Base-by-base conservation (phyloP, 176 grass and related monocot genomes). In the Saccharum officinarum region DNA sequence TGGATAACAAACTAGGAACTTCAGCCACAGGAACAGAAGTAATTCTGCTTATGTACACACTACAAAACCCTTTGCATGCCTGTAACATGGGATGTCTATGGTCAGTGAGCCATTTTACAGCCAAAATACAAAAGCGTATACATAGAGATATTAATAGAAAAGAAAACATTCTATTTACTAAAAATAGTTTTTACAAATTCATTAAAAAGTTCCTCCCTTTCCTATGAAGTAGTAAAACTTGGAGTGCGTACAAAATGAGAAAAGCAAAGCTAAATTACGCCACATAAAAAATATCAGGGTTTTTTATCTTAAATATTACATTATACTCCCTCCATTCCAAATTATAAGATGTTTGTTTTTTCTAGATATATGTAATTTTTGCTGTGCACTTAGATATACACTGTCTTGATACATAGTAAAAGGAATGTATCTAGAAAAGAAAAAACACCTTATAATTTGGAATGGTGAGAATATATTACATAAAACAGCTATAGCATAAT, bases 31-130 rank as follows among this genome's bases (percentile, higher is more conserved):
- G 90, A 80, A 99, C 93, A 85, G 89, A 69, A 86, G 47, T 94
- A 65, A 89, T 89, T 86, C 84, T 94, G 50, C 81, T 92, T 76
- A 87, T 18, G 64, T 96, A 99, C 28, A 99, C 77, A 60, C 57
- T 92, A 86, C 91, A 96, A 91, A 99, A 99, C 78, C 97, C 97
- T 94, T 96, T 99, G 88, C 97, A 99, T 73, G 97, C 93, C 97
- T 99, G 86, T 46, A 87, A 54, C 22, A 83, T 79, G 68, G 82
- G 22, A 68, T 66, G 42, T 40, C 31, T 81, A 38, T 81, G 49
- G 54, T 44, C 61, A 80, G 46, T 73, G 46, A 41, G 4, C 30
- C 55, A 79, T 71, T 81, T 70, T 80, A 78, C 25, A 89, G 64
- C 52, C 52, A 39, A n/a, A 13, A 42, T 82, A 86, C 40, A 78